Percentiles rank a stretch among this genome's conserved stretches.
phyloP scores from a whole-genome alignment of 352 stramenopile genomes.

The Globisporangium spinosum region DNA sequence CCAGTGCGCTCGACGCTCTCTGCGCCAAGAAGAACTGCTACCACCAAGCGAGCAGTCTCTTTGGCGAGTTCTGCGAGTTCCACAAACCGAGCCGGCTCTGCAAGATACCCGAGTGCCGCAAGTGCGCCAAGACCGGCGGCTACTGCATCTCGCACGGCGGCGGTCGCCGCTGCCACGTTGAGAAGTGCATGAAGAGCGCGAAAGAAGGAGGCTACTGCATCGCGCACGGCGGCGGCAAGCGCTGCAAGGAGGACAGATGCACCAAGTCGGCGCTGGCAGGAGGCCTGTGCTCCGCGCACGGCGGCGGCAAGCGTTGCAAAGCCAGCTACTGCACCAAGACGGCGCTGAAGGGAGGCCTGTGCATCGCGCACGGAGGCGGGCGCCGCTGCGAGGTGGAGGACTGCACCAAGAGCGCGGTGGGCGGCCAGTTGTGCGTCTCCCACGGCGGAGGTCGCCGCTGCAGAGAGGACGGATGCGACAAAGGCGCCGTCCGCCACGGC shows the following conservation, averaged over 20 bases:
- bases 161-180: constrained; percentile 41
- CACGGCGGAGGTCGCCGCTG: constrained; percentile 64
- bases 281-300: constrained; percentile 65
- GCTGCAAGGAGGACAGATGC: constrained; percentile 56
- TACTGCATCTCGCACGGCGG: constrained; percentile 74
- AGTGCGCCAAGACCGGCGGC: constrained; percentile 75
- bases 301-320: constrained; percentile 58
- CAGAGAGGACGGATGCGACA: constrained; percentile 52
- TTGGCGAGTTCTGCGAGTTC: constrained; percentile 56
- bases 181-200: constrained; percentile 63
- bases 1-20: constrained; percentile 18
- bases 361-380: constrained; percentile 62
- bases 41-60: constrained; percentile 36
- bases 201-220: constrained; percentile 79
- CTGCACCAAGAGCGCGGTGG: constrained; percentile 61
- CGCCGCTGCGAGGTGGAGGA: constrained; percentile 43
- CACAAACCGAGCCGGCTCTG: constrained; percentile 70
- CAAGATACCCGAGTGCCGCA: constrained; percentile 55
- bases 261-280: constrained; percentile 63
- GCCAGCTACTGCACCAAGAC: constrained; percentile 52
- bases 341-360: constrained; percentile 56
- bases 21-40: constrained; percentile 72
- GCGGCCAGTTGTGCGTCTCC: constrained; percentile 55
- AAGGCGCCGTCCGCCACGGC: constrained; percentile 63
- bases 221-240: constrained; percentile 76